Conservation (phyloP, 2,329 filamentous ascomycete species). For the Penicillium sp. region DNA sequence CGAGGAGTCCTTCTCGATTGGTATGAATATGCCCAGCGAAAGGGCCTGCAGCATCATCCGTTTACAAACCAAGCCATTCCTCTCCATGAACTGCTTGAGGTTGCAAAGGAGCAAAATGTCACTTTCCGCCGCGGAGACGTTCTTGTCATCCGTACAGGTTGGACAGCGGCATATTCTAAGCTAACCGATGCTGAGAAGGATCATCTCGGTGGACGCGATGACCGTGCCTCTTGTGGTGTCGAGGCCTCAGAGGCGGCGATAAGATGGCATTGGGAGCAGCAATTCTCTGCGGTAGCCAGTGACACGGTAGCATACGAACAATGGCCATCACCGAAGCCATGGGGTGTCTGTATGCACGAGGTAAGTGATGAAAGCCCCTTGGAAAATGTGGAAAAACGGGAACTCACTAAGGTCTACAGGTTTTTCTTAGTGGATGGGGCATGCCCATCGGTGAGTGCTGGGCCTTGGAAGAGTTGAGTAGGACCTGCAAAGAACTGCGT, state of each 20-base stretch:
- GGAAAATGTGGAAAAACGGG: neutral
- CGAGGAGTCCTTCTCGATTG: slow-evolving; percentile 22
- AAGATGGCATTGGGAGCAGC: slow-evolving; percentile 60
- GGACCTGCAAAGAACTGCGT: slow-evolving; percentile 56
- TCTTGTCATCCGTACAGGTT: slow-evolving; percentile 33
- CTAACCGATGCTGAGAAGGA: slow-evolving; percentile 14
- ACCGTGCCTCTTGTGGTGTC: slow-evolving; percentile 44
- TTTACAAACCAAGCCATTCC: slow-evolving; percentile 13
- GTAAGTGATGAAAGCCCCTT: neutral
- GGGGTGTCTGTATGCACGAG: slow-evolving; percentile 18
- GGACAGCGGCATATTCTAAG: slow-evolving; percentile 26
- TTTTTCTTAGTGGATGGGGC: slow-evolving; percentile 57
- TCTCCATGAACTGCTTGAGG: slow-evolving; percentile 19
- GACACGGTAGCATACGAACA: slow-evolving; percentile 58
- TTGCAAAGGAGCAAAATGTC: slow-evolving; percentile 24
- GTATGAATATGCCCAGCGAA: slow-evolving; percentile 14
- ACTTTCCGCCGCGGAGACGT: slow-evolving; percentile 31
- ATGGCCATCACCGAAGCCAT: slow-evolving; percentile 34
- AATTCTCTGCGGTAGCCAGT: slow-evolving; percentile 59
- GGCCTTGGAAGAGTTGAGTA: slow-evolving; percentile 59
- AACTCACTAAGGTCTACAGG: slow-evolving; percentile 17
- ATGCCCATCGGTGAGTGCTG: slow-evolving; percentile 61
- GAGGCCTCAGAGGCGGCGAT: slow-evolving; percentile 51
- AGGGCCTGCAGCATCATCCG: slow-evolving; percentile 3
- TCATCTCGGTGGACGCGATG: slow-evolving; percentile 14